A percentile compares a stretch with the other conserved stretches of the same genome.
Conservation (phyloP, 2,329 filamentous ascomycete species). For the Colletotrichum nymphaeae region DNA sequence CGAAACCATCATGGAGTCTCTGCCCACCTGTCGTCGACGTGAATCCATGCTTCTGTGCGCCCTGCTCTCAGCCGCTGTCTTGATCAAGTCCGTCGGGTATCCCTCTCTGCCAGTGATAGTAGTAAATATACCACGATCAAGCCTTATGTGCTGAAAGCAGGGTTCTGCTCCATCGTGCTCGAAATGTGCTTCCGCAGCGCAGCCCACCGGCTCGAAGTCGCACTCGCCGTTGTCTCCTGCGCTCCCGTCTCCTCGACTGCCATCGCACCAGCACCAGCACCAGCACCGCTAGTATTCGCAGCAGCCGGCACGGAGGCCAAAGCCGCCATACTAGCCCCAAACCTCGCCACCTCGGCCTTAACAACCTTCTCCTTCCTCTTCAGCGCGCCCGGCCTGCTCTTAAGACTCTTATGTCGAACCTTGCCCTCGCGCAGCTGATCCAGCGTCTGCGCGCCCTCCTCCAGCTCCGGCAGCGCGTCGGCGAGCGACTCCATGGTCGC, state of each 20-base stretch:
- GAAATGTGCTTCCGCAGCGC: slow-evolving; percentile 87
- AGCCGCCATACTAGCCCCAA: slow-evolving; percentile 84
- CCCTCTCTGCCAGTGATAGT: neutral
- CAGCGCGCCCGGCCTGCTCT: slow-evolving; percentile 80
- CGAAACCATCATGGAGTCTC: too few species aligned
- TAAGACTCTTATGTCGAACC: slow-evolving; percentile 79
- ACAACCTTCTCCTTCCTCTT: slow-evolving; percentile 87
- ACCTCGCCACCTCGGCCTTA: slow-evolving; percentile 83
- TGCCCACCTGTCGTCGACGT: too few species aligned
- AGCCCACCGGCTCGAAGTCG: slow-evolving; percentile 76
- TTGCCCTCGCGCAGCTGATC: slow-evolving; percentile 64
- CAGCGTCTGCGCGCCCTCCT: slow-evolving; percentile 58
- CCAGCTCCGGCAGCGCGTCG: slow-evolving; percentile 79
- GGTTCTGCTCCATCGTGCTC: slow-evolving; percentile 88
- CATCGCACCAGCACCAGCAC: slow-evolving; percentile 23
- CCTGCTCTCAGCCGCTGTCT: neutral
- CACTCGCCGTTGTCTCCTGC: slow-evolving; percentile 32
- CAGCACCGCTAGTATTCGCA: slow-evolving; percentile 38
- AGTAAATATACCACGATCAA: neutral
- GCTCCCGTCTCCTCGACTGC: slow-evolving; percentile 34
- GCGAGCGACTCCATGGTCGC: slow-evolving; percentile 80
- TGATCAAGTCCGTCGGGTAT: neutral
- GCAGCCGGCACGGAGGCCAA: slow-evolving; percentile 58
- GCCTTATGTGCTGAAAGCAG: slow-evolving; percentile 68
- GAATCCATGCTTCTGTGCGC: too few species aligned